Conservation (phyloP, 257 asterid genomes). For the Solanum phureja region DNA sequence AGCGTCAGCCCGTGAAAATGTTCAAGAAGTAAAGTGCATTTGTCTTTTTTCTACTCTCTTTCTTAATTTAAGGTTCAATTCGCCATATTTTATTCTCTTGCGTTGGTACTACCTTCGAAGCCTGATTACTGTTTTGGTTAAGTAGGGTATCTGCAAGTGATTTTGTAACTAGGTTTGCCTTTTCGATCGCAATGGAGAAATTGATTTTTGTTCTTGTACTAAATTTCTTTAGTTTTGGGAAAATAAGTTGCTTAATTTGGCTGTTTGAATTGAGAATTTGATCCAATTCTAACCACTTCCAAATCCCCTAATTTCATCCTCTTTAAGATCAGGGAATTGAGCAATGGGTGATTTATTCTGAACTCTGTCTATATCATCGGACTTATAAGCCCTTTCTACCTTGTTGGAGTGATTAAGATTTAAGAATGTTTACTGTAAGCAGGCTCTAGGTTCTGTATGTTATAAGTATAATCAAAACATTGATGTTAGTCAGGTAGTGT, state of each 20-base stretch:
- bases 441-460: background rate
- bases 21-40: conserved; percentile 55
- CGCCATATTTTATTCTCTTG: background rate
- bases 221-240: background rate
- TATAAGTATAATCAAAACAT: background rate
- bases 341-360: background rate
- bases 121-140: background rate
- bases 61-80: background rate
- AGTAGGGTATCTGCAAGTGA: background rate
- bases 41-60: background rate
- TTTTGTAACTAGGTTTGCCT: background rate
- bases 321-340: background rate
- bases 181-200: background rate
- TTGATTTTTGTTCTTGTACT: background rate
- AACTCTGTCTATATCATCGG: background rate
- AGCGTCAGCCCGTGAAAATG: conserved; percentile 24
- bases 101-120: background rate
- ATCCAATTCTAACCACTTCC: background rate
- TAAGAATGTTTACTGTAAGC: background rate
- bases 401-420: background rate
- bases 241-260: background rate
- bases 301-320: background rate
- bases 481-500: background rate
- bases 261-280: background rate
- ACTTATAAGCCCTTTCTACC: background rate